phyloP scores from a whole-genome alignment of 176 grass and related monocot genomes.

The Triticum turgidum region DNA sequence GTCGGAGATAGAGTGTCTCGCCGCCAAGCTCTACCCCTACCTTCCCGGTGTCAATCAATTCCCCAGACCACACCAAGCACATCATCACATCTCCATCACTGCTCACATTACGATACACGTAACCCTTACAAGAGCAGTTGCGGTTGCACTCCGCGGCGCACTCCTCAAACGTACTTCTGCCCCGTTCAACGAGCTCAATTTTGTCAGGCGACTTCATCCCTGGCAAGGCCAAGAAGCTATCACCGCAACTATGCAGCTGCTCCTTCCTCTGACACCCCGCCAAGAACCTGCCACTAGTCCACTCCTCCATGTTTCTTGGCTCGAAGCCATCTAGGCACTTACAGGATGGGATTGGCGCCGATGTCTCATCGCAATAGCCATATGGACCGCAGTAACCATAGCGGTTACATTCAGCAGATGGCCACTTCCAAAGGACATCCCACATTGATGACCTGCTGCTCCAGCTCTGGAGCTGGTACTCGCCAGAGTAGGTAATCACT shows the following conservation, averaged over 20 bases:
- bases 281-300: neutral
- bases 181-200: neutral
- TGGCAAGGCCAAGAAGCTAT: neutral
- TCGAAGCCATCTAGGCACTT: neutral
- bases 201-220: neutral
- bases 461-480: conserved; percentile 15
- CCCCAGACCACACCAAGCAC: too few relatives aligned
- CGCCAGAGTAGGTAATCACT: conserved; percentile 10
- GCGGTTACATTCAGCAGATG: neutral
- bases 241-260: neutral
- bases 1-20: too few relatives aligned
- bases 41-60: too few relatives aligned
- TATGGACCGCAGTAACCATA: conserved; percentile 36
- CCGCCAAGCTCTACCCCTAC: too few relatives aligned
- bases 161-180: neutral
- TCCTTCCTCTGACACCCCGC: neutral
- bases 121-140: neutral
- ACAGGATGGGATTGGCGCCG: neutral
- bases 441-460: neutral
- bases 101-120: too few relatives aligned
- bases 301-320: neutral
- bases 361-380: conserved; percentile 34
- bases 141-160: neutral
- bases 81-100: too few relatives aligned
- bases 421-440: neutral